Conservation (phyloP, 2,329 filamentous ascomycete genomes). For the Cercospora zeina region DNA sequence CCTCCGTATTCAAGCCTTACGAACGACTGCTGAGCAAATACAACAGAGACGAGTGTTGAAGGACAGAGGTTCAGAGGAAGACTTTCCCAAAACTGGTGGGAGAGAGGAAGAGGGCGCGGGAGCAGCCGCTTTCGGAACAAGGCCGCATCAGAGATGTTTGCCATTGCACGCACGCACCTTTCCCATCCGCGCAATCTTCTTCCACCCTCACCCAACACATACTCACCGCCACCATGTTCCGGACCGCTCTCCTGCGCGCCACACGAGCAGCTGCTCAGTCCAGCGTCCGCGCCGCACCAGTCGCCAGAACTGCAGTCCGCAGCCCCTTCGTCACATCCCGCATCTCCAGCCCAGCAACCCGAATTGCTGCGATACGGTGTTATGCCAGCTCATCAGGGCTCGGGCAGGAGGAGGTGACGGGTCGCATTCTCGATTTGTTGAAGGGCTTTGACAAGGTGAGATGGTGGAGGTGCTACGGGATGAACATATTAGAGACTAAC, state of each 20-base stretch:
- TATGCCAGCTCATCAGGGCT: conserved; percentile 83
- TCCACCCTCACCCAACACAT: conserved; percentile 6
- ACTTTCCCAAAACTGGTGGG: background rate
- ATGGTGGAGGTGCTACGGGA: conserved; percentile 6
- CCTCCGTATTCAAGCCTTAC: background rate
- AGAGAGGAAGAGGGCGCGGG: background rate
- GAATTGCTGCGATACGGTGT: conserved; percentile 71
- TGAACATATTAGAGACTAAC: conserved; percentile 26
- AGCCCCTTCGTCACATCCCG: conserved; percentile 63
- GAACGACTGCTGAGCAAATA: too few relatives aligned
- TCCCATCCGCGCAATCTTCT: background rate
- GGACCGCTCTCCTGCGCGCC: conserved; percentile 79
- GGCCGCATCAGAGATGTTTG: conserved; percentile 9
- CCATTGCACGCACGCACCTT: conserved; percentile 2
- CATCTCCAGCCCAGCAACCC: conserved; percentile 62
- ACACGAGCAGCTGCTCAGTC: conserved; percentile 56
- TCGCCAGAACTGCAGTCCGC: conserved; percentile 46
- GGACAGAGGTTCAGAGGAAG: background rate
- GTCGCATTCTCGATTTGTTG: conserved; percentile 86
- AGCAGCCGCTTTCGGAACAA: conserved; percentile 1
- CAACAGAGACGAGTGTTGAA: background rate
- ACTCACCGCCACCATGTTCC: conserved; percentile 69
- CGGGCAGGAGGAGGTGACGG: conserved; percentile 80
- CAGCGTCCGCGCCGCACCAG: conserved; percentile 54
- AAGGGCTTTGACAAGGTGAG: conserved; percentile 94